A percentile compares a stretch with the other conserved stretches of the same genome.
phyloP scores from a whole-genome alignment of 345 rosid species.

The Punica granatum region DNA sequence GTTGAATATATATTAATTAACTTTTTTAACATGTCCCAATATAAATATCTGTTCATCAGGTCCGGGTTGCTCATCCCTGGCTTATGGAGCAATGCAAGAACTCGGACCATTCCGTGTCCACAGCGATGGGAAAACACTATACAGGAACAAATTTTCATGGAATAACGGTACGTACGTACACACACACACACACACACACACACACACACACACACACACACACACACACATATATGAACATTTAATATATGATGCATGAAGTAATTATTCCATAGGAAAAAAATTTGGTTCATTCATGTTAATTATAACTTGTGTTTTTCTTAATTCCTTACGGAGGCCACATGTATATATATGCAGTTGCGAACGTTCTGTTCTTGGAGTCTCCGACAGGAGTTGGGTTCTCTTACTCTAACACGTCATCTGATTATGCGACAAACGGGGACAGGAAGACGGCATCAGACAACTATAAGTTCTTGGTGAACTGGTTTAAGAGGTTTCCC shows the following conservation, averaged over 20 bases:
- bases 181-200: too few species aligned
- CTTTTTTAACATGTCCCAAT: too few species aligned
- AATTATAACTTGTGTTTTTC: too few species aligned
- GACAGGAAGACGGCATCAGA: constrained; percentile 57
- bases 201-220: too few species aligned
- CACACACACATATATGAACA: too few species aligned
- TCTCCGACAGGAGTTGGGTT: constrained; percentile 91
- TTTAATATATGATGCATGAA: too few species aligned
- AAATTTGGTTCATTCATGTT: too few species aligned
- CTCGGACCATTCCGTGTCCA: constrained; percentile 35
- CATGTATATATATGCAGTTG: too few species aligned
- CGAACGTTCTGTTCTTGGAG: constrained; percentile 74
- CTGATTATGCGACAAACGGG: constrained; percentile 43
- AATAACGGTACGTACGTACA: constrained; percentile 16
- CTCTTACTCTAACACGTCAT: constrained; percentile 67
- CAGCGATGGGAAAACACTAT: constrained; percentile 36
- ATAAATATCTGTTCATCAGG: constrained; percentile 14
- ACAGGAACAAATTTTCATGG: constrained; percentile 27
- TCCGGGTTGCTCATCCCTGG: constrained; percentile 41
- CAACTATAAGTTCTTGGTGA: constrained; percentile 52
- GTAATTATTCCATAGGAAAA: too few species aligned
- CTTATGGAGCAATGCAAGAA: constrained; percentile 38
- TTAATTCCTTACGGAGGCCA: too few species aligned
- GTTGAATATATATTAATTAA: too few species aligned
- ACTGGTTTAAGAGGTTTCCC: constrained; percentile 87